Base-by-base conservation (phyloP, 768 basidiomycete species). In the Rickenella mellea region DNA sequence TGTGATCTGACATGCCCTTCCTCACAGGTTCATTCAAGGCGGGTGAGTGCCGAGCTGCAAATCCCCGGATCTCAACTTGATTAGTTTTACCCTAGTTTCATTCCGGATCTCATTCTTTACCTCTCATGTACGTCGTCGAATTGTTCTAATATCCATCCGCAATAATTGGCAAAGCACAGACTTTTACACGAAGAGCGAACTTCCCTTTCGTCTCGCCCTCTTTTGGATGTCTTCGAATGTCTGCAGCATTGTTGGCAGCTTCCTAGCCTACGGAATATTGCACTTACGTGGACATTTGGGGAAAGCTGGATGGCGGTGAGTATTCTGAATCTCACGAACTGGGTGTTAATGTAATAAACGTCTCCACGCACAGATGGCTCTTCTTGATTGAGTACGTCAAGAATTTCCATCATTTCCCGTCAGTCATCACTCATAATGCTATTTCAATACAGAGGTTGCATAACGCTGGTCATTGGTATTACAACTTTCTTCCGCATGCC, bases 201-300 rank as follows among this genome's bases (percentile, higher is more conserved):
- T 81, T 1, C 77, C 76, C 1, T 54, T 75, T 48, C 73, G 76
- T 20, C 61, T 78, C 5, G 68, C 74, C 1, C 53, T 71, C 9
- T 78, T 78, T 59, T 78, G 75, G 74, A 69, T 67, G 48, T 70
- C 70, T 19, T 59, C 61, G 8, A 64, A 71, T 42, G 37, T 69
- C 8, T 71, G 69, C 48, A 60, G 54, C 30, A 70, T 80, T 27
- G 38, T 74, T 5, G 68, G 59, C 4, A 70, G 68, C 41, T 78
- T 83, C 54, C 55, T 80, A 6, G 78, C 78, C 0, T 77, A 69
- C 38, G 80, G 78, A n/a, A 67, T 78, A 5, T 63, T 80, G 7
- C 69, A 69, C 41, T 68, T 83, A 68, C 62, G 76, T 15, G 78
- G 78, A 6, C 52, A 74, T 4, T 63, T 59, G 1, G 78, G 71